Base-by-base conservation (phyloP, 345 rosid genomes). In the Populus pruinosa region DNA sequence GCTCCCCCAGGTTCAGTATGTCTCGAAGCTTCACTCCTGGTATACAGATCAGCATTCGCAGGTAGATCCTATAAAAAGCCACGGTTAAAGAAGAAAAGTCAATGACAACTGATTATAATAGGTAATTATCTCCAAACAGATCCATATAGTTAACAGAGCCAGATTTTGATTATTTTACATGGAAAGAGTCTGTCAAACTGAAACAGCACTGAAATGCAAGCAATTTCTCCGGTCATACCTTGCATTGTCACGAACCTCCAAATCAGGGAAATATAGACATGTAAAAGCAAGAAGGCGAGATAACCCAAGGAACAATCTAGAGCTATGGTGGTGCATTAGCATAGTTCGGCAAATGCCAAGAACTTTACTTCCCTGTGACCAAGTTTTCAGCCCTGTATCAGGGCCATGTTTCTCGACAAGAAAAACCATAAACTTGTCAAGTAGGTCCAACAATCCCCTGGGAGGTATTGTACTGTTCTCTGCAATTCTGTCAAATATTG, bases 361-460 rank as follows among this genome's bases (percentile, higher is more conserved):
- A 82, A 95, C 94, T 84, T 88, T 94, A 82, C 95, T 95, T 67
- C 98, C 99, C 75, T 75, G 91, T 67, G 97, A 93, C 99, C 98
- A 95, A 75, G 93, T 86, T 82, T 85, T 92, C 69, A 89, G 76
- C 36, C 91, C 93, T 29, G 93, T 86, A 77, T 88, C 88, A 33
- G 86, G 86, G 50, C 91, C 91, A 76, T 89, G 91, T 77, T 88
- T 87, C 79, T 87, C 86, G 67, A 89, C 90, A 82, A 93, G 91
- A 82, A 91, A 87, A 70, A 86, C 75, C 77, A 88, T 87, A 77
- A 91, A 89, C 79, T 87, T 88, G 29, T 85, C 82, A 84, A 91
- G 94, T 80, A 92, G 79, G 74, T 88, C 88, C 77, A 93, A 79
- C 84, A 92, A 82, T 81, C 87, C 81, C 81, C 73, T 77, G 72